These are phyloP conservation scores for Parmelia sp. DNA, from an alignment of 495 filamentous ascomycete species.

Conservation along the genomic window DNA sequence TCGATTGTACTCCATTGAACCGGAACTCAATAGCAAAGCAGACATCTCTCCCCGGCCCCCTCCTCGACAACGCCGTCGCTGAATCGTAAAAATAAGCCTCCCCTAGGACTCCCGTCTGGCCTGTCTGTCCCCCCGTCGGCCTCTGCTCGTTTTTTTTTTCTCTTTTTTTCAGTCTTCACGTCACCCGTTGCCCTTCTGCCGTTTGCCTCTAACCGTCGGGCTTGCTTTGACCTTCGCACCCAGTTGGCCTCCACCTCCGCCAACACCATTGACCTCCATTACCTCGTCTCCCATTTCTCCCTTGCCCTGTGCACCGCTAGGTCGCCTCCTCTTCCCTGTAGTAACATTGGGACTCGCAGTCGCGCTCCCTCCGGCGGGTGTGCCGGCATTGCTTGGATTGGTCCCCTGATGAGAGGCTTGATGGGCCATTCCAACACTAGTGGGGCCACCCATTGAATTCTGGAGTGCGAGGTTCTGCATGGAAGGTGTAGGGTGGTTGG, in stretches of 20 bases:
- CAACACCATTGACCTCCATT: slow-evolving; percentile 46
- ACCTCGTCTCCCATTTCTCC: slow-evolving; percentile 18
- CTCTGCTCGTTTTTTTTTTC: neutral
- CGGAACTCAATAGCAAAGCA: neutral
- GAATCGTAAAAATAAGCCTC: slow-evolving; percentile 15
- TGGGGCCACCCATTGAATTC: slow-evolving; percentile 33
- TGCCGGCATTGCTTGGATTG: slow-evolving; percentile 38
- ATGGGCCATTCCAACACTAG: slow-evolving; percentile 53
- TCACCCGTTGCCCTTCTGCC: slow-evolving; percentile 44
- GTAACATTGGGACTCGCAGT: slow-evolving; percentile 79
- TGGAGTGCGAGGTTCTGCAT: slow-evolving; percentile 34
- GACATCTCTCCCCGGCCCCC: neutral
- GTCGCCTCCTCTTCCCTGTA: slow-evolving; percentile 67
- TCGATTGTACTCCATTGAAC: neutral
- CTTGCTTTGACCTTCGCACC: slow-evolving; percentile 50
- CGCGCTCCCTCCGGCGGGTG: slow-evolving; percentile 65
- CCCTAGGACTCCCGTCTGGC: neutral
- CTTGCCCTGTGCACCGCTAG: slow-evolving; percentile 53
- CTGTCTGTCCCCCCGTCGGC: neutral
- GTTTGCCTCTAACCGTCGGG: slow-evolving; percentile 47
- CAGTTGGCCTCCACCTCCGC: slow-evolving; percentile 22
- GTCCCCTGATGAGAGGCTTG: slow-evolving; percentile 68
- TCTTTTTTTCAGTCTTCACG: neutral
- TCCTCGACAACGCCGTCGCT: slow-evolving; percentile 18
- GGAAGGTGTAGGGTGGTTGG: slow-evolving; percentile 23